These are phyloP conservation scores for Cenococcum geophilum DNA, from an alignment of 495 filamentous ascomycete genomes.

Conservation along the genomic window DNA sequence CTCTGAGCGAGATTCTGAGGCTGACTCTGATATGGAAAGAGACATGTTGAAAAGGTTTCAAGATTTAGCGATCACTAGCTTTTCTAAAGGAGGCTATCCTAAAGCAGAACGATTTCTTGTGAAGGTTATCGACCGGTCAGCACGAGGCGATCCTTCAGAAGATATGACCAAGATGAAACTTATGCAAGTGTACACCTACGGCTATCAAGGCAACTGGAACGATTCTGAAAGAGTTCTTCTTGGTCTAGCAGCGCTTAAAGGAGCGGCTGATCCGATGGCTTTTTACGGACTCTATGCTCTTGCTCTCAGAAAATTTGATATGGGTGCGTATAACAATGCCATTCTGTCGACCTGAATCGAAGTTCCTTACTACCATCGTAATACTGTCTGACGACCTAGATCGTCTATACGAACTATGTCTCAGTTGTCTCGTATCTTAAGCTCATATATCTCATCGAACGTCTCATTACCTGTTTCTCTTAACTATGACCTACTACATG, in stretches of 20 bases:
- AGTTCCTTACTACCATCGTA: too few species aligned
- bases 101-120: neutral
- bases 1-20: neutral
- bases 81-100: neutral
- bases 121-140: neutral
- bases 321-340: neutral
- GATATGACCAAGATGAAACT: neutral
- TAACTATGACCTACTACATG: too few species aligned
- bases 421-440: too few species aligned
- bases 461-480: too few species aligned
- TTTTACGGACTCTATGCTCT: neutral
- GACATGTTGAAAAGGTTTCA: neutral
- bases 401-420: too few species aligned
- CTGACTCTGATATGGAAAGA: slow-evolving; percentile 3
- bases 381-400: too few species aligned
- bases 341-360: too few species aligned
- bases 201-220: neutral
- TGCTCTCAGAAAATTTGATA: neutral
- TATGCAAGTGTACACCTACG: neutral
- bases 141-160: neutral
- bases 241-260: neutral
- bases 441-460: too few species aligned
- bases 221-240: neutral
- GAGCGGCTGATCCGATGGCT: neutral
- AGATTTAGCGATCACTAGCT: neutral